Base-by-base conservation (phyloP, 148 eudicot genomes). In the Heliosperma pusillum region DNA sequence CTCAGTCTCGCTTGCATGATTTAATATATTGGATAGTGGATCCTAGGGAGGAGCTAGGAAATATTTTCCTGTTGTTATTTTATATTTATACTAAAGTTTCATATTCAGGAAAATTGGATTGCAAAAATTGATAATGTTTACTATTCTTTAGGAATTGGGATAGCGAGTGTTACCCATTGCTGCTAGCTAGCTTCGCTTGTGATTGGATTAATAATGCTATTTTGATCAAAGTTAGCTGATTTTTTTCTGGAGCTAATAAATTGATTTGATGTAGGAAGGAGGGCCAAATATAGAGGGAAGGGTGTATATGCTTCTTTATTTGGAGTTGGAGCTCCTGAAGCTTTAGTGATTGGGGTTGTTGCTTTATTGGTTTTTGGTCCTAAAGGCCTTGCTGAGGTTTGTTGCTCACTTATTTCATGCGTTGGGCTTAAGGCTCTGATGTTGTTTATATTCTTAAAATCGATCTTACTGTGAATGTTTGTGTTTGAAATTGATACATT, bases 251-350 rank as follows among this genome's bases (percentile, higher is more conserved):
- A 52, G 44, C 52, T 57, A 66, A 25, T 57, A 12, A 69, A 16
- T 27, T 55, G 11, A 11, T 26, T 81, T 71, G 72, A 69, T 79
- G 75, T 85, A 94, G 97, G 81, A 66, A 94, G 78, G 78, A 86
- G 45, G 79, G 75, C 86, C 5, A 83, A 79, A 60, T 73, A 80
- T 82, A 90, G 77, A 83, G 86, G 91, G 68, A 86, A 82, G 82
- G 88, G 79, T 78, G 91, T 89, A 47, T 82, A 78, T 85, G 97
- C 97, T 78, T 95, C 98, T 79, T 75, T 94, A 57, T 95, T 92
- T 87, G 97, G 97, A 60, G 97, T 95, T 83, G 97, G 97, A 80
- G 98, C 98, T 76, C 98, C 97, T 57, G 98, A 95, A 79, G 97
- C 91, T 75, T 79, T 95, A 79, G 98, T 95, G 17, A 92, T 95